Evolutionary conservation across 1,284 basidiomycete species (phyloP).

Genomic region (Ceratobasidium sp.): DNA sequence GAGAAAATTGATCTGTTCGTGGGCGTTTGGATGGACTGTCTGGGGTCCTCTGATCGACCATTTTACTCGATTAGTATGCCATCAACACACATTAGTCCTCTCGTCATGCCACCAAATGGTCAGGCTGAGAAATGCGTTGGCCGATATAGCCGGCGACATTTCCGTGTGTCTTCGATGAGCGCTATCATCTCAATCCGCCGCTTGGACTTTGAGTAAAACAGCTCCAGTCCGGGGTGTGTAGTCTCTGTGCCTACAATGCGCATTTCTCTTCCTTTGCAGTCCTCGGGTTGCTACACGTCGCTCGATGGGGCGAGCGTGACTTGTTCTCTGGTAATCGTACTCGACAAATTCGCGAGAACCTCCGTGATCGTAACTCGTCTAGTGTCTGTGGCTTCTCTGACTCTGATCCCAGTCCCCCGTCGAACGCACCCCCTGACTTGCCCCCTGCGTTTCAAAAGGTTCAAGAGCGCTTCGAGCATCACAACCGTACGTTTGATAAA

Average conservation of each 20-base stretch:
- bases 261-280: conserved; percentile 1
- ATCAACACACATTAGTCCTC: not conserved
- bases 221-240: too few relatives aligned
- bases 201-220: not conserved
- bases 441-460: not conserved
- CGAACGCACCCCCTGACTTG: too few relatives aligned
- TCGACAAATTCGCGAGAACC: not conserved
- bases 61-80: not conserved
- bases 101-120: not conserved
- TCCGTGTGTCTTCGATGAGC: not conserved
- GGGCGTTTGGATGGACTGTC: too few relatives aligned
- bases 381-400: not conserved
- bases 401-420: not conserved
- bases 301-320: conserved; percentile 1
- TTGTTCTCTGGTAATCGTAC: not conserved
- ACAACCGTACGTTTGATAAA: not conserved
- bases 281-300: conserved; percentile 3
- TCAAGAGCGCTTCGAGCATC: not conserved
- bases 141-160: not conserved
- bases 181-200: not conserved
- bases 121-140: not conserved
- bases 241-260: not conserved
- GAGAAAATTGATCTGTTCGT: too few relatives aligned
- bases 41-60: too few relatives aligned
- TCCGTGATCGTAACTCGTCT: not conserved